Evolutionary conservation across 202 grass and related monocot genomes (phyloP), one percentile per base, ranked within the genome.

Genomic region (Sporobolus alterniflorus): DNA sequence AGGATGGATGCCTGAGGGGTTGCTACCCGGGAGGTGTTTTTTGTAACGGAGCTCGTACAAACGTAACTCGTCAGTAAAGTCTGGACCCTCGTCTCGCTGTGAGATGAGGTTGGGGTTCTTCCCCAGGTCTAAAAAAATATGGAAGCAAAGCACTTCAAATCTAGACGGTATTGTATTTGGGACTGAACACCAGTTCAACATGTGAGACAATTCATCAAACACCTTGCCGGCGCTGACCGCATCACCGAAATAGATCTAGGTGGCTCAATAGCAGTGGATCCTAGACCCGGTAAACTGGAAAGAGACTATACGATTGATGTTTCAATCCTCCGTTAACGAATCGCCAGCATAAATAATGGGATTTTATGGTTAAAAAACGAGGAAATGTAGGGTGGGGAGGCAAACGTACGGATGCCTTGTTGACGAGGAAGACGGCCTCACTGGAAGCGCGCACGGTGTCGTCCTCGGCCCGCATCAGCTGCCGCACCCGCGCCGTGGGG

Each of bases 391-490:
- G 36, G n/a, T n/a, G 48, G 4, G 22, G 30, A 71, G 30, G 18
- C 43, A 54, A 33, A 41, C 61, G 26, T 88, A 97, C 91, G 4
- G 92, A 90, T 33, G 95, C 95, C 69, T 93, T 98, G 68, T 89
- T 98, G 90, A 98, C 75, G 90, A 98, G 90, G 83, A 98, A 95
- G 64, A 98, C 88, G 8, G 92, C 85, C 13, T 95, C 92, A 1
- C 60, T 76, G 82, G 82, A 85, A 56, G 88, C 60, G 51, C 89
- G 87, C 15, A 88, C 82, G 55, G 36, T 62, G 49, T 77, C 79
- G 55, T 90, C 95, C 75, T 93, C 88, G 49, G 67, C 80, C 9
- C 92, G 90, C 81, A 98, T 88, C 67, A 98, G 86, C 77, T 79
- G 77, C 86, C 92, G 78, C 50, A 98, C 68, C 61, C 88, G 82